Evolutionary conservation across 768 basidiomycete species (phyloP).

Genomic region (Lactarius tabidus): DNA sequence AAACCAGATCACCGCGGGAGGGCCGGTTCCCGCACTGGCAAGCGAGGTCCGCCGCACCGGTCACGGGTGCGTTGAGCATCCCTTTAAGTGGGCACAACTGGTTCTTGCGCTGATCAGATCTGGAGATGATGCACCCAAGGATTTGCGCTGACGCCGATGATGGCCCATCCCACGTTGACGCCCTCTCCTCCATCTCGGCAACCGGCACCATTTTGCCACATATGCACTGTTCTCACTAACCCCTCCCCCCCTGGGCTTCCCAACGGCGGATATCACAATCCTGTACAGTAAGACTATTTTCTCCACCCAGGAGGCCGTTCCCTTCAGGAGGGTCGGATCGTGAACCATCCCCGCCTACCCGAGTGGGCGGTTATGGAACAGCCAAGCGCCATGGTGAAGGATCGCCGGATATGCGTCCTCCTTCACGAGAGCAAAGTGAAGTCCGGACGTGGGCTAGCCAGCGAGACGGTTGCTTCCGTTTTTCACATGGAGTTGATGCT

Average conservation of each 20-base stretch:
- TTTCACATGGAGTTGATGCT: slow-evolving; percentile 11
- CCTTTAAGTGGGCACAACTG: slow-evolving; percentile 3
- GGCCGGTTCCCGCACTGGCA: slow-evolving; percentile 6
- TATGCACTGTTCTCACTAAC: neutral
- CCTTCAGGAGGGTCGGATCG: neutral
- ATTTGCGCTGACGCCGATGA: slow-evolving; percentile 25
- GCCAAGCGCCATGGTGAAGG: slow-evolving; percentile 3
- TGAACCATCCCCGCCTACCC: neutral
- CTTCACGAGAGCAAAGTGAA: slow-evolving; percentile 1
- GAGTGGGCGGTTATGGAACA: neutral
- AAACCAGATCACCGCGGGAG: slow-evolving; percentile 1
- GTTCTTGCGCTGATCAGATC: slow-evolving; percentile 23
- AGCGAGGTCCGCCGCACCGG: slow-evolving; percentile 16
- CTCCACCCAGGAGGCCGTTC: neutral
- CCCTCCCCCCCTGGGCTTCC: neutral
- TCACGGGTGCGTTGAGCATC: neutral
- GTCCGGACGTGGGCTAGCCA: slow-evolving; percentile 4
- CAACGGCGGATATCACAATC: neutral
- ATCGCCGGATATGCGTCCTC: slow-evolving; percentile 5
- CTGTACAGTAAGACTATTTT: neutral
- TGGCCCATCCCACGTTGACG: slow-evolving; percentile 15
- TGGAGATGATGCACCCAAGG: slow-evolving; percentile 24
- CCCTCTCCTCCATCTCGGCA: slow-evolving; percentile 3
- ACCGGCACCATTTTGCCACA: slow-evolving; percentile 2
- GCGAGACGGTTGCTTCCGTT: slow-evolving; percentile 8